A percentile compares a stretch with the other conserved stretches of the same genome.
phyloP scores from a whole-genome alignment of 2,329 filamentous ascomycete species.

The Ophiostoma sp. region DNA sequence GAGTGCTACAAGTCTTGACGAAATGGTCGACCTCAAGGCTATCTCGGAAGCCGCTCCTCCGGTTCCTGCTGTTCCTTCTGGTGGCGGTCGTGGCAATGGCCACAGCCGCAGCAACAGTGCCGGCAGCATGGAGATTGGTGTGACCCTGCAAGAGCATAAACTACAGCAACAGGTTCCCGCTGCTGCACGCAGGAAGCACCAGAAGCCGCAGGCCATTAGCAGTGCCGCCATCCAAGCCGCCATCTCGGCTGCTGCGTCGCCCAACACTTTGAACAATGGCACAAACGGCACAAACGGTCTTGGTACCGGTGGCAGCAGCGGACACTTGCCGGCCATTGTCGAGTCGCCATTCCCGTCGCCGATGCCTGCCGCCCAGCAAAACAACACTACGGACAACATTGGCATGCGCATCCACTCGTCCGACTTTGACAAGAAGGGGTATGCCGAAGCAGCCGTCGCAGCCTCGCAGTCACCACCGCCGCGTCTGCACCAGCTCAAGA shows the following conservation, averaged over 20 bases:
- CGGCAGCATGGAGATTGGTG: neutral
- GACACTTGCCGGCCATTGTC: constrained; percentile 26
- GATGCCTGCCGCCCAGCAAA: neutral
- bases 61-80: neutral
- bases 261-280: neutral
- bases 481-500: constrained; percentile 32
- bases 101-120: constrained; percentile 9
- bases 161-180: neutral
- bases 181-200: neutral
- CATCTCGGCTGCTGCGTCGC: neutral
- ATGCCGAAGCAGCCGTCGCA: neutral
- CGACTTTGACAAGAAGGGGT: constrained; percentile 14
- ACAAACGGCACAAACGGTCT: neutral
- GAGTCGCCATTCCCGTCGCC: constrained; percentile 33
- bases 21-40: neutral
- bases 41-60: neutral
- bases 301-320: neutral
- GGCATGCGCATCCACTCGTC: constrained; percentile 19
- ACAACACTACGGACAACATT: neutral
- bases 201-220: neutral
- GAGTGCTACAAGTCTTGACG: neutral
- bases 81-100: neutral
- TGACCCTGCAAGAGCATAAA: neutral
- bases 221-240: neutral
- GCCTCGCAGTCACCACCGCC: constrained; percentile 12